Evolutionary conservation across 305 asterid genomes (phyloP).

Genomic region (Fraxinus dipetala): DNA sequence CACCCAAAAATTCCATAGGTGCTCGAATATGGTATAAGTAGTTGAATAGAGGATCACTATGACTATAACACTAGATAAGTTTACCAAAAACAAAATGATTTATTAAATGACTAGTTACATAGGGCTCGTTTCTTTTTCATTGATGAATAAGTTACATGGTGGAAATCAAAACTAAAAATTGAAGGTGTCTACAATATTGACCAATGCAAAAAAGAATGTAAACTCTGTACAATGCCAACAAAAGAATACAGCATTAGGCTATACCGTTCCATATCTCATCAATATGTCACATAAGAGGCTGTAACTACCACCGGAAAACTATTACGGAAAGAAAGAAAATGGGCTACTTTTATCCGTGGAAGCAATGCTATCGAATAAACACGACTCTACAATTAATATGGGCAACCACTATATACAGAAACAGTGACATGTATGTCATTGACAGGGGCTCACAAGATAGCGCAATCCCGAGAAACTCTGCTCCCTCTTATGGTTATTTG

Average conservation of each 20-base stretch:
- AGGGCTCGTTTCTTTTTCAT: no score
- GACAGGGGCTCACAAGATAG: constrained; percentile 29
- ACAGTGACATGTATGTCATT: constrained; percentile 28
- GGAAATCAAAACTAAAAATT: no score
- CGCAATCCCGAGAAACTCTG: constrained; percentile 7
- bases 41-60: no score
- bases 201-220: background rate
- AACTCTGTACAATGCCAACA: background rate
- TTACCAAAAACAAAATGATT: no score
- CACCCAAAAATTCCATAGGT: no score
- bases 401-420: constrained; percentile 49
- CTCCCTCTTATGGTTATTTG: constrained; percentile 23
- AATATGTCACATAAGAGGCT: background rate
- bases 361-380: constrained; percentile 32
- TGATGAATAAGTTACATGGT: no score
- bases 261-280: background rate
- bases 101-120: no score
- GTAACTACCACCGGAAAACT: constrained; percentile 19
- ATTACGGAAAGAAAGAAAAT: constrained; percentile 22
- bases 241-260: background rate
- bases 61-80: no score
- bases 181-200: no score
- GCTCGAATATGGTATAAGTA: no score
- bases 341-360: constrained; percentile 20
- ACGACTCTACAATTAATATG: constrained; percentile 44